These are phyloP conservation scores for Chaetomium sp. DNA, from an alignment of 2,329 filamentous ascomycete genomes.

Conservation along the genomic window DNA sequence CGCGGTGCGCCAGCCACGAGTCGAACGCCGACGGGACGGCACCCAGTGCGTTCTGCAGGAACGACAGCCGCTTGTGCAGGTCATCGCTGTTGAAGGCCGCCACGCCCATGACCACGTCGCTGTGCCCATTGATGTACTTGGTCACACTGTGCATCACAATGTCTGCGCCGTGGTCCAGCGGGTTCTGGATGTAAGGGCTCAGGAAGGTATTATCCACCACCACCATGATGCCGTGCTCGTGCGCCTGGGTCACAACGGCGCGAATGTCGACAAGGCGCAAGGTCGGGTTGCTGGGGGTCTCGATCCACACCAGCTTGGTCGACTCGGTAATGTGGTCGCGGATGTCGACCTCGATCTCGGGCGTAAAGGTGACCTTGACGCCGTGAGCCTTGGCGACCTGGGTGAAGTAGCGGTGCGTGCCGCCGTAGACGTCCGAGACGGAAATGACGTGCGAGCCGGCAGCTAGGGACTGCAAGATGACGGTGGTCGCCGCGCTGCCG, in stretches of 20 bases:
- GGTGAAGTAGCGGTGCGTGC: constrained; percentile 98
- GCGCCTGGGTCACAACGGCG: constrained; percentile 78
- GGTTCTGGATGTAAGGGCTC: constrained; percentile 95
- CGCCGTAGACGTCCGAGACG: constrained; percentile 96
- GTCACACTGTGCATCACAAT: constrained; percentile 97
- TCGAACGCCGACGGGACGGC: constrained; percentile 94
- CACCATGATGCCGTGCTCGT: constrained; percentile 85
- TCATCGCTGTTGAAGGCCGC: constrained; percentile 90
- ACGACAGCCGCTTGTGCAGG: constrained; percentile 75
- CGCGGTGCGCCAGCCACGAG: constrained; percentile 96
- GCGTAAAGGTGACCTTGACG: constrained; percentile 91
- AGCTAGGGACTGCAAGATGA: constrained; percentile 88
- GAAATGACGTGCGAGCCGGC: constrained; percentile 92
- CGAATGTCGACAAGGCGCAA: constrained; percentile 90
- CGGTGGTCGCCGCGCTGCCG: constrained; percentile 90
- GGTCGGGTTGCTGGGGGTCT: constrained; percentile 92
- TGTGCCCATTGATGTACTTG: constrained; percentile 98
- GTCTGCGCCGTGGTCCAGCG: constrained; percentile 90
- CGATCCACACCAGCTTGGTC: constrained; percentile 97
- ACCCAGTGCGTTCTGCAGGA: constrained; percentile 96
- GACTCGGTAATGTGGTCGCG: constrained; percentile 79
- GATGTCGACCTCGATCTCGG: constrained; percentile 87
- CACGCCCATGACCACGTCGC: constrained; percentile 96
- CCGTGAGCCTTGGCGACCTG: constrained; percentile 94
- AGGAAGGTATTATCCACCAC: constrained; percentile 99